Evolutionary conservation across 306 rosid genomes (phyloP), one percentile per base, ranked within the genome.

Genomic region (Adenanthera pavonina): DNA sequence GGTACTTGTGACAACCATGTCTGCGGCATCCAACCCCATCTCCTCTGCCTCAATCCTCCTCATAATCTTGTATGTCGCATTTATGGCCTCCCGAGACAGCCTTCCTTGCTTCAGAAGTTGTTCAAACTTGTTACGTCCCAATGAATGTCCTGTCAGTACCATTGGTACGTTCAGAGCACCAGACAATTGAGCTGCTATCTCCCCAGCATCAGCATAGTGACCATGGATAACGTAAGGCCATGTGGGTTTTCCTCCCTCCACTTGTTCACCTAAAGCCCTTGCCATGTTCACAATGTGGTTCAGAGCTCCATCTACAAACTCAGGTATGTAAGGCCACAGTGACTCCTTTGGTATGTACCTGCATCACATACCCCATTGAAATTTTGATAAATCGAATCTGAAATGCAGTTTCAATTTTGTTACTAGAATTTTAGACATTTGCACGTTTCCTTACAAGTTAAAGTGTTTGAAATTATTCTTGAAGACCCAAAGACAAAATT

Each of bases 151-250:
- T 0, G 97, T 92, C 20, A 92, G 81, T 80, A 92, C 95, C 95
- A 91, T 91, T 3, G 95, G 95, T 72, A 91, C 95, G 61, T 91
- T 92, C 85, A 92, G 73, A 33, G 90, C 95, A n/a, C 96, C 94
- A 8, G 96, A 89, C 44, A 93, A 74, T 36, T 72, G 88, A 16
- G 92, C 89, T 33, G 94, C 97, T 69, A 90, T 86, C 76, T 91
- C 94, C 19, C 91, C 97, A 0, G 88, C 94, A 79, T 91, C 97
- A 3, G 94, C 97, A 60, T 93, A 93, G 90, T 93, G 97, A 64
- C 97, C 97, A 59, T 93, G 97, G 79, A 93, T 87, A 16, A 86
- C 92, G 34, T 86, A 89, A 19, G 97, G 97, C 97, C 97, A 91
- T 30, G 85, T 77, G 40, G 94, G 92, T 76, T 84, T 88, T 16